phyloP scores from a whole-genome alignment of 106 monocot species.

The Dendrobium officinale region DNA sequence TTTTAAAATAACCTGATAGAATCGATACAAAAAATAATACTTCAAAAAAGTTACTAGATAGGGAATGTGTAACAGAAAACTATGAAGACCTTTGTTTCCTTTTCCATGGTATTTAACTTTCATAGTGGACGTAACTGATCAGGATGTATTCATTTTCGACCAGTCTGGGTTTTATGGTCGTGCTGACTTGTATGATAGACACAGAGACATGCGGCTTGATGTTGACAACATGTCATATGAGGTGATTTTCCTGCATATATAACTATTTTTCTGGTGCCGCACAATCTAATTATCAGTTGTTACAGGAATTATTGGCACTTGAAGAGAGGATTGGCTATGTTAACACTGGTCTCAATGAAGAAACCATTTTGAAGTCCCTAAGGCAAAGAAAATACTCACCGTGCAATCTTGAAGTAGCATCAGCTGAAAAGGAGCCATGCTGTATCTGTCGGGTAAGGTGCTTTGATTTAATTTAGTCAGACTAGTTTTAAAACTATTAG shows the following conservation, averaged over 20 bases:
- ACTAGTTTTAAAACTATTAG: background rate
- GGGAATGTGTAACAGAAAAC: background rate
- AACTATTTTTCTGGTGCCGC: background rate
- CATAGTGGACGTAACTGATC: conserved; percentile 2
- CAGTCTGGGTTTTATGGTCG: conserved; percentile 34
- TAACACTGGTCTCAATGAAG: conserved; percentile 73
- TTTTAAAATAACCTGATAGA: too few relatives aligned
- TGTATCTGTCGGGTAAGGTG: conserved; percentile 43
- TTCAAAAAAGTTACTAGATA: background rate
- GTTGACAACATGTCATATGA: conserved; percentile 98
- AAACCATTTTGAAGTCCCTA: conserved; percentile 47
- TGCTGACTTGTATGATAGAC: conserved; percentile 57
- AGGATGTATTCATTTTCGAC: conserved; percentile 18
- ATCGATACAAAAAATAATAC: too few relatives aligned
- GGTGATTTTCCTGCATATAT: conserved; percentile 20
- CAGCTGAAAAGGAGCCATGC: conserved; percentile 38
- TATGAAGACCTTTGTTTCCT: background rate
- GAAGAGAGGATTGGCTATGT: conserved; percentile 87
- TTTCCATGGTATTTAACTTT: background rate
- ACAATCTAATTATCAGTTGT: background rate
- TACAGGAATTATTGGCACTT: conserved; percentile 73
- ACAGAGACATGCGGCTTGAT: conserved; percentile 87
- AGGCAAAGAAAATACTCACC: conserved; percentile 38
- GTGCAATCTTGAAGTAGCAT: conserved; percentile 6
- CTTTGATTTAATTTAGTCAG: background rate